Percentiles rank a stretch among this genome's conserved stretches.
Evolutionary conservation across 306 rosid genomes (phyloP).

Genomic region (Quercus suber): DNA sequence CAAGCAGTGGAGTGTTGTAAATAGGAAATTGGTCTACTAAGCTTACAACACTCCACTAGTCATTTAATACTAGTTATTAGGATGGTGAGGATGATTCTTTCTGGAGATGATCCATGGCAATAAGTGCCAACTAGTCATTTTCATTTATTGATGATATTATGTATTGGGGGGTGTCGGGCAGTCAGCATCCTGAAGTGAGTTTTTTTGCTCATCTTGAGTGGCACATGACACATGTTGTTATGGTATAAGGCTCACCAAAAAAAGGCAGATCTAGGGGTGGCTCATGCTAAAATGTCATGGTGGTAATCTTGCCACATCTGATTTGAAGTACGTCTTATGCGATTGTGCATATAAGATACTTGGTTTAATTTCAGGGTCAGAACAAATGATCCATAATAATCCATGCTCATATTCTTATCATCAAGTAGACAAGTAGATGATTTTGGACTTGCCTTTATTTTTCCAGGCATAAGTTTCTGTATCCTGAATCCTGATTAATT

Average conservation of each 20-base stretch:
- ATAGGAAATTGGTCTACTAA: not conserved
- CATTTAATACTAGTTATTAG: not conserved
- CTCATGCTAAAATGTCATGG: not conserved
- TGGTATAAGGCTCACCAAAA: not conserved
- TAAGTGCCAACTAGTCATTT: not conserved
- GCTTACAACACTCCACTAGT: not conserved
- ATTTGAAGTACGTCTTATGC: not conserved
- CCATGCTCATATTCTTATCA: not conserved
- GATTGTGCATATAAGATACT: not conserved
- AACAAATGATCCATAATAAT: not conserved
- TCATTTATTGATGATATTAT: not conserved
- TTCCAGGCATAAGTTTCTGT: not conserved
- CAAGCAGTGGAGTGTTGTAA: slow-evolving; percentile 2
- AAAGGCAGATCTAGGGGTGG: not conserved
- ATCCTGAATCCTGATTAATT: not conserved
- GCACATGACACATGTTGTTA: not conserved
- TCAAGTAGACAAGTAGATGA: not conserved
- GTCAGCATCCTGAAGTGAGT: not conserved
- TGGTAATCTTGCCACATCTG: not conserved
- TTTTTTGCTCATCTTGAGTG: not conserved
- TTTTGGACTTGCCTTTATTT: not conserved
- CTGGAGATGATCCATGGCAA: slow-evolving; percentile 11
- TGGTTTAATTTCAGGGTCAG: not conserved
- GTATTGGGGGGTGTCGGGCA: not conserved
- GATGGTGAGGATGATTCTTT: slow-evolving; percentile 7